phyloP scores from a whole-genome alignment of 2,329 filamentous ascomycete species.

The Talaromyces sp. region DNA sequence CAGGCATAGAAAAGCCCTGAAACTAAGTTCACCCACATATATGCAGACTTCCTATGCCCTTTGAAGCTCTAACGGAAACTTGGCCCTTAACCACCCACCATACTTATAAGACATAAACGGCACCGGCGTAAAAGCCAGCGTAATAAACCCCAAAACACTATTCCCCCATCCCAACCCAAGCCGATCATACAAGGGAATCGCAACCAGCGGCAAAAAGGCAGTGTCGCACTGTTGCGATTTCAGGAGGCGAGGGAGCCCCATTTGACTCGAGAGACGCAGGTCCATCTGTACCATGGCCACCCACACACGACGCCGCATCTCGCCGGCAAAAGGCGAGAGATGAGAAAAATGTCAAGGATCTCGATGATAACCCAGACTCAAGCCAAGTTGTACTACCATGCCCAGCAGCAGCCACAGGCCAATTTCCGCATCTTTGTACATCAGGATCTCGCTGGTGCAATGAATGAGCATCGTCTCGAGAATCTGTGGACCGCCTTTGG shows the following conservation, averaged over 20 bases:
- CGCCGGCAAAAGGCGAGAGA: slow-evolving; percentile 55
- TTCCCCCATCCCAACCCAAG: too few relatives aligned
- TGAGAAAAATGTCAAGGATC: slow-evolving; percentile 54
- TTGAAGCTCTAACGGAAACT: too few relatives aligned
- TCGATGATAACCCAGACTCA: slow-evolving; percentile 60
- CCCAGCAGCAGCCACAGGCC: slow-evolving; percentile 56
- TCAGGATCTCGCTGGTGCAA: slow-evolving; percentile 54
- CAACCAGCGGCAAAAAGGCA: slow-evolving; percentile 3
- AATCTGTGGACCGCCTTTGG: slow-evolving; percentile 52
- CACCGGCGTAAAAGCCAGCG: too few relatives aligned
- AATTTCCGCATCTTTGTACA: slow-evolving; percentile 53
- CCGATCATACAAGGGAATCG: too few relatives aligned
- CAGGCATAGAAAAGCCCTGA: too few relatives aligned
- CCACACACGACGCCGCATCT: slow-evolving; percentile 49
- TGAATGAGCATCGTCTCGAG: slow-evolving; percentile 58
- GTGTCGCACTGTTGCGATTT: slow-evolving; percentile 60
- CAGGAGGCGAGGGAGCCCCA: slow-evolving; percentile 63
- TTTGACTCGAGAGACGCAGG: slow-evolving; percentile 59
- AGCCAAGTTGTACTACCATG: slow-evolving; percentile 56
- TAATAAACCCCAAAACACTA: too few relatives aligned
- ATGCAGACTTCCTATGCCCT: too few relatives aligned
- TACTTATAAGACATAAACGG: too few relatives aligned
- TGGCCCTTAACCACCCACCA: too few relatives aligned
- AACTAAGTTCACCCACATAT: too few relatives aligned
- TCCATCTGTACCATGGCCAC: slow-evolving; percentile 53